Conservation (phyloP, 768 basidiomycete species). For the Termitomyces sp. region DNA sequence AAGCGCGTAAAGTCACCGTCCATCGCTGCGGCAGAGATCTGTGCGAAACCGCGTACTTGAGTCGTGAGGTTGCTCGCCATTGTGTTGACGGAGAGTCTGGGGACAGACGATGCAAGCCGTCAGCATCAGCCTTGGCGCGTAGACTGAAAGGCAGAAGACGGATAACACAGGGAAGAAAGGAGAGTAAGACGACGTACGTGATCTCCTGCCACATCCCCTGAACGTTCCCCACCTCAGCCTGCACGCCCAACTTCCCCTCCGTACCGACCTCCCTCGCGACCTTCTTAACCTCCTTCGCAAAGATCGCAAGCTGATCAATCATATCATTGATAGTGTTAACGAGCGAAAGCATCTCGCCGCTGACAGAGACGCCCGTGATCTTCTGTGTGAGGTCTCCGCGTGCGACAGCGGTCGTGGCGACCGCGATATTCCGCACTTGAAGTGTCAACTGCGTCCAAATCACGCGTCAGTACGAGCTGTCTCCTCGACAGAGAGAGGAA, state of each 20-base stretch:
- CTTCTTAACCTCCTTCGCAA: conserved; percentile 72
- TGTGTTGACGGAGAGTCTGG: conserved; percentile 89
- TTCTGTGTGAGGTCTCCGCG: conserved; percentile 91
- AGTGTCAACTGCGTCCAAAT: conserved; percentile 60
- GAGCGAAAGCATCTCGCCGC: conserved; percentile 92
- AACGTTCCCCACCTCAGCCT: conserved; percentile 94
- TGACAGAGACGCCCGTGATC: conserved; percentile 86
- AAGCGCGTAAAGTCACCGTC: conserved; percentile 98
- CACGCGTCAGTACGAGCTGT: background rate
- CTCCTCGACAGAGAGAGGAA: too few species aligned
- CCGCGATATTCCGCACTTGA: conserved; percentile 91
- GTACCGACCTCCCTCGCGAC: conserved; percentile 98
- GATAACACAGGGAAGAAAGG: background rate
- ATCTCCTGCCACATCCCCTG: conserved; percentile 99
- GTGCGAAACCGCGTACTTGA: conserved; percentile 97
- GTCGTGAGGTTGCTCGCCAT: conserved; percentile 98
- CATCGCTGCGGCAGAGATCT: conserved; percentile 97
- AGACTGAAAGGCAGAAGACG: too few species aligned
- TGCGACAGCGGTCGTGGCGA: conserved; percentile 92
- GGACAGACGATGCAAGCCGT: too few species aligned
- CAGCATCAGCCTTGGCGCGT: too few species aligned
- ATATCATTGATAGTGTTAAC: conserved; percentile 96
- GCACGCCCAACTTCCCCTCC: conserved; percentile 97
- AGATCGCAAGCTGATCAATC: conserved; percentile 55
- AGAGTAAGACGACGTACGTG: conserved; percentile 55